Conservation (phyloP, 768 basidiomycete species). For the Kwoniella heveanensis region DNA sequence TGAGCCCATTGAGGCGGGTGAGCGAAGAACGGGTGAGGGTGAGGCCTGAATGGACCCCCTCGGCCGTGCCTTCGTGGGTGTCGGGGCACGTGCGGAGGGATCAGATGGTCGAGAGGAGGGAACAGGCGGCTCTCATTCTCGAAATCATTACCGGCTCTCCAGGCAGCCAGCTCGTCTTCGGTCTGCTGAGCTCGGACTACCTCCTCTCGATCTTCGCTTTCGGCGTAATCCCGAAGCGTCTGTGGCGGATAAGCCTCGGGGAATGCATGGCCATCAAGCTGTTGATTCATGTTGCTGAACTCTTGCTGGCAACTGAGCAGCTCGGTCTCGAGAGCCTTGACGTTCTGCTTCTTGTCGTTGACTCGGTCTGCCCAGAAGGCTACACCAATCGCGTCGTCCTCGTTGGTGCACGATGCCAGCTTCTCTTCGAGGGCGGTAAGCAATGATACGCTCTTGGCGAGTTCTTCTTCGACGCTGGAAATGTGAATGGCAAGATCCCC, state of each 20-base stretch:
- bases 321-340: slow-evolving; percentile 25
- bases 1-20: slow-evolving; percentile 6
- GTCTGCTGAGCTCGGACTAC: slow-evolving; percentile 31
- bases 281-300: slow-evolving; percentile 23
- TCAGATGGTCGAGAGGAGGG: slow-evolving; percentile 44
- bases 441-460: slow-evolving; percentile 28
- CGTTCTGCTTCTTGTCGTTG: slow-evolving; percentile 32
- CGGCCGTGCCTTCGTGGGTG: slow-evolving; percentile 12
- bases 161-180: slow-evolving; percentile 43
- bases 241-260: slow-evolving; percentile 8
- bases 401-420: slow-evolving; percentile 19
- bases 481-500: slow-evolving; percentile 29
- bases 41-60: slow-evolving; percentile 4
- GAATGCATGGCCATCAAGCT: slow-evolving; percentile 22
- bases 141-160: slow-evolving; percentile 37
- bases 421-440: slow-evolving; percentile 42
- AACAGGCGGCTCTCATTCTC: slow-evolving; percentile 32
- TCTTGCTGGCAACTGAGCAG: slow-evolving; percentile 24
- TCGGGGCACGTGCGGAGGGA: slow-evolving; percentile 20
- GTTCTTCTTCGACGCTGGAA: slow-evolving; percentile 24
- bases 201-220: slow-evolving; percentile 37
- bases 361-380: slow-evolving; percentile 45
- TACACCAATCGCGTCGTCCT: slow-evolving; percentile 31
- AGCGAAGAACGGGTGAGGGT: background rate
- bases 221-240: slow-evolving; percentile 25